Conservation (phyloP, 139 green algal species). For the Chlamydomonas sp. region DNA sequence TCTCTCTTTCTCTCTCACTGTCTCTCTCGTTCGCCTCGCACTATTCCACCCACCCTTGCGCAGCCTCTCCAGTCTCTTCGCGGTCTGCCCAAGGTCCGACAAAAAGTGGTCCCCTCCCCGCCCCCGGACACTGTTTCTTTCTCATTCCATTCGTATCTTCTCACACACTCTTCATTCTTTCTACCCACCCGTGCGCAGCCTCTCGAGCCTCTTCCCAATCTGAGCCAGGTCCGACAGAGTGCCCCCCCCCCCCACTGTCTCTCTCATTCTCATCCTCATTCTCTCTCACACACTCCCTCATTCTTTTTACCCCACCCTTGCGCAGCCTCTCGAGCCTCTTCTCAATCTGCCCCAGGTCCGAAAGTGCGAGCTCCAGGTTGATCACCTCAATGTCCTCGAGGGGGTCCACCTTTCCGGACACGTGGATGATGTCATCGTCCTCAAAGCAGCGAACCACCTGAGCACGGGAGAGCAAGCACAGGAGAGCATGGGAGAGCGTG, state of each 20-base stretch:
- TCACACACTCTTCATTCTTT: no score
- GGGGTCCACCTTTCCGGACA: slow-evolving; percentile 68
- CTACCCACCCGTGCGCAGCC: slow-evolving; percentile 77
- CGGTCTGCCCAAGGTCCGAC: no score
- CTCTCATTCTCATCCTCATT: no score
- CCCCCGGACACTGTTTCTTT: no score
- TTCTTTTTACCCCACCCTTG: slow-evolving; percentile 78
- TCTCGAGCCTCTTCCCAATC: no score
- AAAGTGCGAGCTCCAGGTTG: slow-evolving; percentile 92
- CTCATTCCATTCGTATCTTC: no score
- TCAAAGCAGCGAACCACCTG: slow-evolving; percentile 97
- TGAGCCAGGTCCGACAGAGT: no score
- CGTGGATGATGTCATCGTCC: slow-evolving; percentile 90
- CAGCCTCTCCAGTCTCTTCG: no score
- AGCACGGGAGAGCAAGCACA: background rate
- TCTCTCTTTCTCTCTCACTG: no score
- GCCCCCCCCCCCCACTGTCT: slow-evolving; percentile 3
- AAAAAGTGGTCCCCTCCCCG: background rate
- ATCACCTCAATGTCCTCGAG: slow-evolving; percentile 79
- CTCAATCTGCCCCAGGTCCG: slow-evolving; percentile 84
- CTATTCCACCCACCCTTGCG: no score
- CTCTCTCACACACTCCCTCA: no score
- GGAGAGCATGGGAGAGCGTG: background rate
- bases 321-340: slow-evolving; percentile 75
- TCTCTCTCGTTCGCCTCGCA: no score